phyloP scores from a whole-genome alignment of 2,329 filamentous ascomycete species.

The Verticillium longisporum region DNA sequence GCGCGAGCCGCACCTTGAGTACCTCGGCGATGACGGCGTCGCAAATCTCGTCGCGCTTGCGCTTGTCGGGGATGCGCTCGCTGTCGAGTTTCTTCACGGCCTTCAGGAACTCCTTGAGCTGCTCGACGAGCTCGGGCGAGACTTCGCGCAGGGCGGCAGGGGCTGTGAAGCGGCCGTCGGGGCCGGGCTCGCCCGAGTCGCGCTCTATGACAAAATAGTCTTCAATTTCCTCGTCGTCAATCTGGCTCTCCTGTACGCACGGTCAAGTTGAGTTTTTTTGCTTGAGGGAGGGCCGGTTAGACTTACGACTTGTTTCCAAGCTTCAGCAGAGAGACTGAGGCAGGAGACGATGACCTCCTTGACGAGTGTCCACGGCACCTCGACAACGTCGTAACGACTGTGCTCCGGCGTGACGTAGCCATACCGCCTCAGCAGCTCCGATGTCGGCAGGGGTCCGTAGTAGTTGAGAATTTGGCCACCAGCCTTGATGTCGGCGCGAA shows the following conservation, averaged over 20 bases:
- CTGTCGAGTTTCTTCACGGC: constrained; percentile 36
- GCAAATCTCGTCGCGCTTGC: constrained; percentile 39
- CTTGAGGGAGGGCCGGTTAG: constrained; percentile 13
- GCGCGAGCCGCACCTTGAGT: constrained; percentile 27
- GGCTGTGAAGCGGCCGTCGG: constrained; percentile 35
- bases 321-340: constrained; percentile 27
- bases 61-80: constrained; percentile 38
- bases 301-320: constrained; percentile 36
- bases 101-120: constrained; percentile 44
- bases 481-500: constrained; percentile 54
- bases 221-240: constrained; percentile 64
- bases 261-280: background rate
- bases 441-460: constrained; percentile 77
- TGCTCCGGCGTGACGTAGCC: constrained; percentile 82
- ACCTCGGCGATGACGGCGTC: constrained; percentile 30
- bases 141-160: constrained; percentile 31
- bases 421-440: constrained; percentile 76
- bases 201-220: constrained; percentile 66
- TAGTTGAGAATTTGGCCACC: constrained; percentile 83
- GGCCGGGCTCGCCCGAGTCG: constrained; percentile 42
- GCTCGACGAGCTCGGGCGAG: constrained; percentile 44
- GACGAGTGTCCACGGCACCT: constrained; percentile 60
- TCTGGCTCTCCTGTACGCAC: constrained; percentile 21
- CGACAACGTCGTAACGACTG: constrained; percentile 72
- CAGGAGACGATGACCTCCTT: constrained; percentile 33